Conservation (phyloP, 1,284 basidiomycete species). For the Sutorius eximius region DNA sequence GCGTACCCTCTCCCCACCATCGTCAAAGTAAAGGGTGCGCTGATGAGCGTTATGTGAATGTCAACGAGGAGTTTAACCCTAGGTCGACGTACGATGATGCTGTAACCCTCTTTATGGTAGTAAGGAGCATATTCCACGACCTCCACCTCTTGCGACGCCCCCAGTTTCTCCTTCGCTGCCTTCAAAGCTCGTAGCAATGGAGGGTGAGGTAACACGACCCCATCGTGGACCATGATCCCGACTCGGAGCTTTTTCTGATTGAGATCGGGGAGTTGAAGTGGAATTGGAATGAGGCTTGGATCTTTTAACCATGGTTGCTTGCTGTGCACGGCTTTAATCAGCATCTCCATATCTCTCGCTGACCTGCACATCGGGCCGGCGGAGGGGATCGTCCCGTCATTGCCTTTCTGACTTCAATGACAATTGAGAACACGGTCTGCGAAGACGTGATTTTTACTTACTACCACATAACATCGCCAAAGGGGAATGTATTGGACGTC, state of each 20-base stretch:
- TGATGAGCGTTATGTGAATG: not conserved
- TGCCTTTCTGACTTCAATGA: constrained; percentile 37
- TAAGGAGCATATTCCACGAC: constrained; percentile 43
- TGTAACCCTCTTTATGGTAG: constrained; percentile 36
- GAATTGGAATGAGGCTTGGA: constrained; percentile 40
- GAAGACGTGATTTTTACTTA: constrained; percentile 34
- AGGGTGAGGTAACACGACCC: constrained; percentile 46
- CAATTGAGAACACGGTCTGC: constrained; percentile 19
- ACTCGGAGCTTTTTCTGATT: constrained; percentile 39
- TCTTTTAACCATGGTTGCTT: constrained; percentile 45
- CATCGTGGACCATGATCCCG: constrained; percentile 49
- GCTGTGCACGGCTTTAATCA: constrained; percentile 40
- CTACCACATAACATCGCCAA: constrained; percentile 8
- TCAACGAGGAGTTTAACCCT: too few species aligned
- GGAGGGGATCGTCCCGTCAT: constrained; percentile 32
- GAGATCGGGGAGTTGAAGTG: constrained; percentile 33
- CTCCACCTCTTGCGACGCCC: constrained; percentile 40
- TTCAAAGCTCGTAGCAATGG: constrained; percentile 44
- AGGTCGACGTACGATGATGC: constrained; percentile 29
- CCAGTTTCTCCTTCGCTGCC: constrained; percentile 37
- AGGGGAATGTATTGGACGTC: constrained; percentile 44
- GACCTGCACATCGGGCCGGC: constrained; percentile 41
- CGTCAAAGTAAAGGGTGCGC: constrained; percentile 27
- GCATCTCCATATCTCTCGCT: constrained; percentile 43
- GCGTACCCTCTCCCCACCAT: constrained; percentile 26